A percentile compares a stretch with the other conserved stretches of the same genome.
These are phyloP conservation scores for Russula abietina DNA, from an alignment of 768 basidiomycete species.

Conservation along the genomic window DNA sequence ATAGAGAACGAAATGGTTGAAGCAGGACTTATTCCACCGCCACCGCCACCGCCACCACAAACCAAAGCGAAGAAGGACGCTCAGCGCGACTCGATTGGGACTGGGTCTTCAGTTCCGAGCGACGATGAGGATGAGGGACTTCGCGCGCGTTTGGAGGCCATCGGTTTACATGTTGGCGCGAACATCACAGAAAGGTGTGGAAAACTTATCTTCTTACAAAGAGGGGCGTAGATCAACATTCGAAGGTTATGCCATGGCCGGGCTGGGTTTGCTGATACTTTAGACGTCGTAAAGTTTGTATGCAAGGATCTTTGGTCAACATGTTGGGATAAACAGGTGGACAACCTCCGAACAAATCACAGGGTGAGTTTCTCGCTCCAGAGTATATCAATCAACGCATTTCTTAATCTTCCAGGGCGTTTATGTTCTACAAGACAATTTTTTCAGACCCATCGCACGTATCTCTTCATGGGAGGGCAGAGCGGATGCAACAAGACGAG, in stretches of 20 bases:
- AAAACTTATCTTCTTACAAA: neutral
- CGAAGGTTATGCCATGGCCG: slow-evolving; percentile 70
- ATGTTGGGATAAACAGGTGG: slow-evolving; percentile 92
- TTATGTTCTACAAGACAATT: slow-evolving; percentile 88
- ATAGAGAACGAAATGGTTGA: slow-evolving; percentile 76
- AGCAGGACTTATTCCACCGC: slow-evolving; percentile 61
- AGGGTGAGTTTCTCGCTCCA: slow-evolving; percentile 45
- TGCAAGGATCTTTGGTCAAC: slow-evolving; percentile 95
- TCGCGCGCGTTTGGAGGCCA: slow-evolving; percentile 63
- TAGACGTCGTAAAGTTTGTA: slow-evolving; percentile 91
- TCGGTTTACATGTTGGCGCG: slow-evolving; percentile 81
- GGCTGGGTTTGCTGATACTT: slow-evolving; percentile 69
- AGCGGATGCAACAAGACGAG: slow-evolving; percentile 61
- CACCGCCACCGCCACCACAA: slow-evolving; percentile 40
- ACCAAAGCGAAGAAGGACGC: slow-evolving; percentile 37
- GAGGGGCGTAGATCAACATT: neutral
- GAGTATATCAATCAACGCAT: neutral
- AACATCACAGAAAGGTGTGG: slow-evolving; percentile 80
- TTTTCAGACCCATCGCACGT: slow-evolving; percentile 78
- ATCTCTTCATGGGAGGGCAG: slow-evolving; percentile 78
- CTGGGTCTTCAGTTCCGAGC: slow-evolving; percentile 26
- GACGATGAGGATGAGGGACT: slow-evolving; percentile 76
- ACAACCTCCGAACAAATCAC: slow-evolving; percentile 93
- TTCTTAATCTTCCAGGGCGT: slow-evolving; percentile 53
- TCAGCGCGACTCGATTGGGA: slow-evolving; percentile 36